Conservation (phyloP, 257 asterid genomes). For the Scutellaria barbata region DNA sequence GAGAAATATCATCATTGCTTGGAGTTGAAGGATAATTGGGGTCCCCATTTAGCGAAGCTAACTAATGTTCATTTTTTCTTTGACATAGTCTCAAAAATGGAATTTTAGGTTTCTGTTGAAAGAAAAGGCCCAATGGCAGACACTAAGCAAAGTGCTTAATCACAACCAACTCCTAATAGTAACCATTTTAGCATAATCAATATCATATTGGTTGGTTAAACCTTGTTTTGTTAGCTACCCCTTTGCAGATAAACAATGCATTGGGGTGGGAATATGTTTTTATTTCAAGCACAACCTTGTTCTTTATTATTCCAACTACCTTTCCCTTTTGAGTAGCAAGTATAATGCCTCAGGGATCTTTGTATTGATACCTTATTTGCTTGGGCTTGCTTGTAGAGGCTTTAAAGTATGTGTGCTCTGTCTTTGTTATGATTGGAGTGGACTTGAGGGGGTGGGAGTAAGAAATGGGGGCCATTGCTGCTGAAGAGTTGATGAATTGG, state of each 20-base stretch:
- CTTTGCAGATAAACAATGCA: slow-evolving; percentile 50
- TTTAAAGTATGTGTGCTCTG: slow-evolving; percentile 28
- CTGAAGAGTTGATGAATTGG: slow-evolving; percentile 77
- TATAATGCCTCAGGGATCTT: slow-evolving; percentile 20
- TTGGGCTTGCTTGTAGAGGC: slow-evolving; percentile 15
- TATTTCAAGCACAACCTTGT: slow-evolving; percentile 31
- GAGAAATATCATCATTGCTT: slow-evolving; percentile 49
- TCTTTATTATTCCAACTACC: slow-evolving; percentile 34
- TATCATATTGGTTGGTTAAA: slow-evolving; percentile 41
- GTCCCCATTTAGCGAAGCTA: slow-evolving; percentile 72
- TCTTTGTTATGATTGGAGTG: slow-evolving; percentile 38
- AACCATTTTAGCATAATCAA: slow-evolving; percentile 36
- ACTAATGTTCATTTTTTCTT: slow-evolving; percentile 36
- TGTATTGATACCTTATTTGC: slow-evolving; percentile 30
- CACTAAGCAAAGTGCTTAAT: slow-evolving; percentile 62
- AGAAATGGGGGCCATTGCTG: slow-evolving; percentile 86
- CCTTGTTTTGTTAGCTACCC: slow-evolving; percentile 42
- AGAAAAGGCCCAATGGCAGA: slow-evolving; percentile 43
- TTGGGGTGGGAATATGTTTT: slow-evolving; percentile 36
- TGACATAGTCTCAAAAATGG: slow-evolving; percentile 35
- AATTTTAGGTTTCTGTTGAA: slow-evolving; percentile 45
- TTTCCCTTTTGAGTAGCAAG: slow-evolving; percentile 28
- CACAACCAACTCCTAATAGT: slow-evolving; percentile 57
- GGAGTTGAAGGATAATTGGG: slow-evolving; percentile 80
- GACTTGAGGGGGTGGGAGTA: slow-evolving; percentile 39